phyloP scores from a whole-genome alignment of 805 yeast genomes.

The Candida orba region DNA sequence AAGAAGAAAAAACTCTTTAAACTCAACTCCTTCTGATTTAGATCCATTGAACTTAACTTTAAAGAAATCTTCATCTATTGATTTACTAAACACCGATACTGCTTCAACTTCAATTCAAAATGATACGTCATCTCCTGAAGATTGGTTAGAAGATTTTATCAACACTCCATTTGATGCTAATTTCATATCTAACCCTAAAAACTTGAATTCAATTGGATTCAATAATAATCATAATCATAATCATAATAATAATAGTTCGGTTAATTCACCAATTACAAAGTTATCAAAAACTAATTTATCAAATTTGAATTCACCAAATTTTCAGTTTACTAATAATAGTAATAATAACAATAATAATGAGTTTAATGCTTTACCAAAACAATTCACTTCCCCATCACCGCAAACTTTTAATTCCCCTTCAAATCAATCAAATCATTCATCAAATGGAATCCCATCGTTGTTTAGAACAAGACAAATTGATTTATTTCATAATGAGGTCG shows the following conservation, averaged over 20 bases:
- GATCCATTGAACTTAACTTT: background rate
- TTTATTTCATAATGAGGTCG: constrained; percentile 42
- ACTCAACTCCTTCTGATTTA: background rate
- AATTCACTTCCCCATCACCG: background rate
- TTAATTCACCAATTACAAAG: background rate
- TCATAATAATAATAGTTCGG: background rate
- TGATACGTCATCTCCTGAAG: constrained; percentile 30
- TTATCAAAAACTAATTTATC: background rate
- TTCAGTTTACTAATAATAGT: background rate
- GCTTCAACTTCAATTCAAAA: constrained; percentile 17
- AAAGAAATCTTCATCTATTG: background rate
- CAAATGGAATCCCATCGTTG: constrained; percentile 46
- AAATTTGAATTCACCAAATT: background rate
- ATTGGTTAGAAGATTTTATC: constrained; percentile 67
- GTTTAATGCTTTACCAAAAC: background rate
- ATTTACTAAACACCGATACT: constrained; percentile 4
- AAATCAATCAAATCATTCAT: constrained; percentile 1
- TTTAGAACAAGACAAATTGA: constrained; percentile 64
- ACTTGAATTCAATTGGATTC: constrained; percentile 55
- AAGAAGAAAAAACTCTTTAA: background rate
- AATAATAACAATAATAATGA: no score
- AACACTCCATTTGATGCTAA: constrained; percentile 57
- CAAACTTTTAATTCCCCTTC: constrained; percentile 9
- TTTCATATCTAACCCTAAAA: constrained; percentile 34
- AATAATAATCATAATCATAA: background rate